phyloP scores from a whole-genome alignment of 202 grass and related monocot species.

The Panicum hallii region DNA sequence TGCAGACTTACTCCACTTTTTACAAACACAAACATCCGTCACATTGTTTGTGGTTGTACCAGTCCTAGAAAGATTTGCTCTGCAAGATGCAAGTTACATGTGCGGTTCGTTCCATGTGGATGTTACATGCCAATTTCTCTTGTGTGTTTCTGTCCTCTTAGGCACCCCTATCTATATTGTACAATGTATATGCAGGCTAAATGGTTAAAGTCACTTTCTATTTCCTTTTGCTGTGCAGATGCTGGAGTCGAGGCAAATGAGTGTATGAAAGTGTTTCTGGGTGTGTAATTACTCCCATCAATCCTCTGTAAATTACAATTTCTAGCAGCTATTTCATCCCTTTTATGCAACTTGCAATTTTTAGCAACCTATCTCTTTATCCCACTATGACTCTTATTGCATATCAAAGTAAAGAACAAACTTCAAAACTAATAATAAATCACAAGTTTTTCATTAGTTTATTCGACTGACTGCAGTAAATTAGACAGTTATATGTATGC shows the following conservation, averaged over 20 bases:
- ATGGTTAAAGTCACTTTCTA: slow-evolving; percentile 19
- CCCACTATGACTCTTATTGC: background rate
- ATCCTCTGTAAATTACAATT: slow-evolving; percentile 12
- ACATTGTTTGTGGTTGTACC: background rate
- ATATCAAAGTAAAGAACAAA: background rate
- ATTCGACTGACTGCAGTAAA: background rate
- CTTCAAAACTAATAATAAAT: background rate
- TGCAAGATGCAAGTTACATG: background rate
- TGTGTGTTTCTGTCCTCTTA: background rate
- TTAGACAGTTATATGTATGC: background rate
- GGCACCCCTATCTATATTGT: background rate
- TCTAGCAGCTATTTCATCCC: background rate
- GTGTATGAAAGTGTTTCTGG: slow-evolving; percentile 86
- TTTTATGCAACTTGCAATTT: background rate
- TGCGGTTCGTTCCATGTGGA: background rate
- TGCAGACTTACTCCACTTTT: background rate
- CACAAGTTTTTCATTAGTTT: background rate
- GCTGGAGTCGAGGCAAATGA: slow-evolving; percentile 81
- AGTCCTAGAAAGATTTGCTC: background rate
- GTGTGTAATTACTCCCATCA: slow-evolving; percentile 47
- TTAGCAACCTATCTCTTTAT: background rate
- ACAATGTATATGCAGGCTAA: background rate
- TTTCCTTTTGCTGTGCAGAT: slow-evolving; percentile 56
- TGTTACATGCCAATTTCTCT: background rate
- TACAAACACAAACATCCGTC: background rate